Evolutionary conservation across 176 grass and related monocot species (phyloP).

Genomic region (Carex pumila): DNA sequence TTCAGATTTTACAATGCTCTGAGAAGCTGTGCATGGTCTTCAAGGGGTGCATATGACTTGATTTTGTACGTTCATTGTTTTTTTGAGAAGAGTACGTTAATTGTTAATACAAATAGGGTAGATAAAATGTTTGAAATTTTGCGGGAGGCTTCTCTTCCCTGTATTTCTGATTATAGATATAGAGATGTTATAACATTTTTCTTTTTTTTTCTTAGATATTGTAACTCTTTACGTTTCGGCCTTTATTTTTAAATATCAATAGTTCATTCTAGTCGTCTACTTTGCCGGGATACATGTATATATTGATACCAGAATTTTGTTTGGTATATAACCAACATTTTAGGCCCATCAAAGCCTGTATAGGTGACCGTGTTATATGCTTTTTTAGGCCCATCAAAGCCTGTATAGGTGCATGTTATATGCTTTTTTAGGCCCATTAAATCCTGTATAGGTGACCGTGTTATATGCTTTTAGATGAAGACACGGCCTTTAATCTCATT

Average conservation of each 20-base stretch:
- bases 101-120: conserved; percentile 4
- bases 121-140: conserved; percentile 1
- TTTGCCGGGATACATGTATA: neutral
- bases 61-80: neutral
- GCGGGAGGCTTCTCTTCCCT: neutral
- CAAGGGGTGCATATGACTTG: neutral
- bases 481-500: neutral
- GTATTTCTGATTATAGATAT: neutral
- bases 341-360: neutral
- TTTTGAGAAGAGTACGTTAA: neutral
- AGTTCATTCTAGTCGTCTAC: neutral
- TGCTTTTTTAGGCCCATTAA: no score
- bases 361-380: neutral
- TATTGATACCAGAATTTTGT: neutral
- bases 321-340: neutral
- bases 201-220: neutral
- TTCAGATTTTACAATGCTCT: conserved; percentile 4
- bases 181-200: neutral
- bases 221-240: neutral
- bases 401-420: no score
- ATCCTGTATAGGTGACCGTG: no score
- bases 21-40: neutral
- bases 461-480: no score
- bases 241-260: neutral
- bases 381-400: no score